These are phyloP conservation scores for Kodamaea fukazawae DNA, from an alignment of 805 yeast genomes.

Conservation along the genomic window DNA sequence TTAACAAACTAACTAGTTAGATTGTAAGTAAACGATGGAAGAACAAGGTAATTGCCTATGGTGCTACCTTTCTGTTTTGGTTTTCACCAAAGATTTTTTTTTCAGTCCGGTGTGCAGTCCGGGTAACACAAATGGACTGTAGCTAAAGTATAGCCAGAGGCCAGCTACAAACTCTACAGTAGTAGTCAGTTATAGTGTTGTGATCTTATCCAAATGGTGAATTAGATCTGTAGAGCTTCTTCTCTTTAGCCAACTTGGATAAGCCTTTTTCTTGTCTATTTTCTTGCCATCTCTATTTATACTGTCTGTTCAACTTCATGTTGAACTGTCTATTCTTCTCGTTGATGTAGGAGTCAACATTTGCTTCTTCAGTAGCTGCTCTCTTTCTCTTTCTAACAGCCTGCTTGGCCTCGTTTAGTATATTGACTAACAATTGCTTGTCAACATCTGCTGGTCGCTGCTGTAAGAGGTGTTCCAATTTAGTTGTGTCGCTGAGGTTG, in stretches of 20 bases:
- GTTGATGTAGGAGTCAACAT: conserved; percentile 50
- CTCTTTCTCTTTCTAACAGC: conserved; percentile 37
- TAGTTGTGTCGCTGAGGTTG: conserved; percentile 1
- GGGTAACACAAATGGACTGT: not conserved
- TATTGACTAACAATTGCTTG: conserved; percentile 24
- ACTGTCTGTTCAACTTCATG: conserved; percentile 60
- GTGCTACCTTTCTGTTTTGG: conserved; percentile 5
- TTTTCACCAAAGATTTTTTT: conserved; percentile 3
- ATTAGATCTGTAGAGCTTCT: too few species aligned
- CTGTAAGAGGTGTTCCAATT: conserved; percentile 3
- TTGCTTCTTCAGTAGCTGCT: conserved; percentile 31
- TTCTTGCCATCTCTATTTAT: conserved; percentile 15
- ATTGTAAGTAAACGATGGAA: too few species aligned
- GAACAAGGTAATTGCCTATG: too few species aligned
- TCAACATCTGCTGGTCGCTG: conserved; percentile 10
- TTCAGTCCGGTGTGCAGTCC: not conserved
- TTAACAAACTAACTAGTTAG: too few species aligned
- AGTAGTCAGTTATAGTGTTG: too few species aligned
- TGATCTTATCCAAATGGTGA: too few species aligned
- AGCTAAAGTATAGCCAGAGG: too few species aligned
- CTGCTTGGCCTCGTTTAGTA: conserved; percentile 34
- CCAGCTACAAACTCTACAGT: too few species aligned
- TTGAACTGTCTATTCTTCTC: conserved; percentile 75
- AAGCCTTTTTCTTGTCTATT: too few species aligned
- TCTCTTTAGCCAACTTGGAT: too few species aligned